A percentile compares a stretch with the other conserved stretches of the same genome.
phyloP scores from a whole-genome alignment of 179 eudicot genomes.

The Drosera spatulata region DNA sequence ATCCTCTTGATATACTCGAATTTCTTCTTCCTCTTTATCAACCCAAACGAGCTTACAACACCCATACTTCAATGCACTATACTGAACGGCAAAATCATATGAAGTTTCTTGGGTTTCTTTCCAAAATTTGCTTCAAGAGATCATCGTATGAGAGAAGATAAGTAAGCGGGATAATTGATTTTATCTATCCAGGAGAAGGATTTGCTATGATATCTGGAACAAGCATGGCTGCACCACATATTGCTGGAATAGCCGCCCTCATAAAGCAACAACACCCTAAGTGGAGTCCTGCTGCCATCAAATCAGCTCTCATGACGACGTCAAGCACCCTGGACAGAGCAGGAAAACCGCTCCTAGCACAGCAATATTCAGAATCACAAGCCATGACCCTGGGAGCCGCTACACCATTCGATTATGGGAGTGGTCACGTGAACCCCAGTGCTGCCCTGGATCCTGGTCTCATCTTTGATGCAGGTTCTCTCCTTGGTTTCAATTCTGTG shows the following conservation, averaged over 20 bases:
- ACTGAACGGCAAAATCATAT: too few species aligned
- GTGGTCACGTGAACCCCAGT: slow-evolving; percentile 86
- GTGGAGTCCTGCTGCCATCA: slow-evolving; percentile 95
- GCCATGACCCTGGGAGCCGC: slow-evolving; percentile 53
- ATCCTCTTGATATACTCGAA: too few species aligned
- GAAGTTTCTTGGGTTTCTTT: too few species aligned
- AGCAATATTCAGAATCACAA: slow-evolving; percentile 68
- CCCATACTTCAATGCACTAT: too few species aligned
- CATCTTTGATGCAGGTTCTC: slow-evolving; percentile 78
- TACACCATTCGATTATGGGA: slow-evolving; percentile 91
- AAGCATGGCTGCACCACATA: slow-evolving; percentile 98
- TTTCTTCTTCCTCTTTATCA: too few species aligned
- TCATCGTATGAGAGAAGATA: too few species aligned
- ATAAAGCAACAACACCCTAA: slow-evolving; percentile 79
- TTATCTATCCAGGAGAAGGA: slow-evolving; percentile 56
- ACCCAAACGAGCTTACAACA: too few species aligned
- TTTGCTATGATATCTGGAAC: slow-evolving; percentile 95
- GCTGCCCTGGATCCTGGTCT: slow-evolving; percentile 97
- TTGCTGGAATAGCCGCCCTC: slow-evolving; percentile 89
- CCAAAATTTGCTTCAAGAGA: too few species aligned
- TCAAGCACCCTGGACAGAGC: slow-evolving; percentile 59
- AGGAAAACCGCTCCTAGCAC: slow-evolving; percentile 71
- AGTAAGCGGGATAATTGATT: too few species aligned
- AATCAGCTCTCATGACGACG: slow-evolving; percentile 90
- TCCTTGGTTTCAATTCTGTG: neutral